Base-by-base conservation (phyloP, 1,139 yeast species). In the Meyerozyma smithsonii region DNA sequence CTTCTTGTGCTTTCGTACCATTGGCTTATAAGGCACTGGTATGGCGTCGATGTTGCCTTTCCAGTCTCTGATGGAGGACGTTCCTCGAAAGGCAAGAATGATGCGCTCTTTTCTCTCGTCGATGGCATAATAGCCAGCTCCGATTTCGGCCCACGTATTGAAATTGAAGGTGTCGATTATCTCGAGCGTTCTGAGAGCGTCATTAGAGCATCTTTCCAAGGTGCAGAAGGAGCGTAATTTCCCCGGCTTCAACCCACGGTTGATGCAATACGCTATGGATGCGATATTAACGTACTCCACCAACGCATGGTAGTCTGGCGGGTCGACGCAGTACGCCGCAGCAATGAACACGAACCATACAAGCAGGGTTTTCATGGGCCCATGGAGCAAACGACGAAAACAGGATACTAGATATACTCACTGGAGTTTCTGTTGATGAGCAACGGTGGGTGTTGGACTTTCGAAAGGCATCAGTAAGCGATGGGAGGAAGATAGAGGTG, bases 1-100 rank as follows among this genome's bases (percentile, higher is more conserved):
- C 37, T 30, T 42, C 23, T 21, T 24, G 39, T 32, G n/a, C 39
- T 36, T 15, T 36, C 40, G 11, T 34, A 36, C 49, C 26, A 64
- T 55, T 8, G 77, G 79, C 38, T 42, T 52, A 49, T 66, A 75
- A 1, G 49, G 46, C 0, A 64, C 64, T 0, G 78, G 78, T 8
- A 63, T 42, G 30, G 70, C 61, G 39, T 69, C 67, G 36, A 79
- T 58, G 59, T 81, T 80, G 32, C 77, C 67, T 15, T 68, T 45
- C 79, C 84, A 74, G 50, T 82, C 90, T 34, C 72, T 65, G 8
- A 64, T 56, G 5, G 82, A 68, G 1, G 78, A 64, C 0, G 84
- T 76, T 2, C 88, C 87, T 56, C 85, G 67, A 43, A 79, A 76
- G 26, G 61, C 66, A 44, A 75, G 49, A 41, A 70, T 42, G 23